Percentiles rank a stretch among this genome's conserved stretches.
Evolutionary conservation across 2,329 filamentous ascomycete species (phyloP).

Genomic region (Amauroascus verrucosus): DNA sequence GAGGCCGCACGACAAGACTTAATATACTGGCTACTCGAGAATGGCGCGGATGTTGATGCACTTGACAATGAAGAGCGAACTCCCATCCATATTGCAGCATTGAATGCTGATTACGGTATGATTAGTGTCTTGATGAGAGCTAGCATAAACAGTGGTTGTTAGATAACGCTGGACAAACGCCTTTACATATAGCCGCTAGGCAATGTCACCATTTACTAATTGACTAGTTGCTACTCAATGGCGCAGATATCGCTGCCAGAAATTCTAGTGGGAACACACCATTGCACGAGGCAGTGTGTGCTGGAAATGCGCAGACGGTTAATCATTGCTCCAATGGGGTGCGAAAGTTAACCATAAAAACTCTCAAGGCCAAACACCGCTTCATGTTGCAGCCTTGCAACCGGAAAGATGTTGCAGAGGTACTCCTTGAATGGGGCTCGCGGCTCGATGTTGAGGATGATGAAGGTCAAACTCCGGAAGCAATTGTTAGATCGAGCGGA

Average conservation of each 20-base stretch:
- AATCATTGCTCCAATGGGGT: background rate
- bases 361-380: background rate
- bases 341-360: background rate
- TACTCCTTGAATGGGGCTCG: background rate
- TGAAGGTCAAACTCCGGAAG: background rate
- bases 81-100: background rate
- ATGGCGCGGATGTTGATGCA: background rate
- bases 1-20: slow-evolving; percentile 1
- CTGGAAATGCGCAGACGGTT: background rate
- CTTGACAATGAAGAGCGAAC: background rate
- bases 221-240: background rate
- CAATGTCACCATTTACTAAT: background rate
- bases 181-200: background rate
- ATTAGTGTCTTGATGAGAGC: background rate
- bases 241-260: background rate
- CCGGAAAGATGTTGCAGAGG: background rate
- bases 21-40: background rate
- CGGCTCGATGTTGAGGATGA: background rate
- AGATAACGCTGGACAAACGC: background rate
- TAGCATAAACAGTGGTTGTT: background rate
- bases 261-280: background rate
- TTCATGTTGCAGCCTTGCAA: background rate
- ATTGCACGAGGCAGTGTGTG: background rate
- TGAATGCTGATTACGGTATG: background rate
- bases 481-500: background rate